Base-by-base conservation (phyloP, 2,329 filamentous ascomycete species). In the Penicillium sp. region DNA sequence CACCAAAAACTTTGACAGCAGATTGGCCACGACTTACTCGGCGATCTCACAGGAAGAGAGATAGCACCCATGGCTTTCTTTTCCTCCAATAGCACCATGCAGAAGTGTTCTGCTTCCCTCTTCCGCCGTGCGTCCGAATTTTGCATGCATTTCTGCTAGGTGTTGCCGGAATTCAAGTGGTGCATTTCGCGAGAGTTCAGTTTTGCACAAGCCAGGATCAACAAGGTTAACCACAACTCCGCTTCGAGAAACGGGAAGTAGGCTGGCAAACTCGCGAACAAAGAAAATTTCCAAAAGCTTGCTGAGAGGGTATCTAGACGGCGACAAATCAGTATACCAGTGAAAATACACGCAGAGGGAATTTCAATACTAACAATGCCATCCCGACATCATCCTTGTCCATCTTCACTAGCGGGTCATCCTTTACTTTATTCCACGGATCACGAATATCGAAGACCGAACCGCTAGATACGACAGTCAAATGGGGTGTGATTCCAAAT, bases 241-340 rank as follows among this genome's bases (percentile, higher is more conserved):
- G 48, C 60, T 47, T 61, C 65, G 26, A 60, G 62, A 38, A 57
- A 67, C 63, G 4, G 64, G 61, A 11, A 62, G 12, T 14, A 53
- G 16, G 14, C 49, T 59, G 3, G 65, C 70, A 3, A 73, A 63
- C 47, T 67, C 62, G 18, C 68, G 68, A 28, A 71, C 55, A 7
- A 62, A 53, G 28, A 70, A 60, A 18, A 70, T 63, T 48, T 70
- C 68, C 52, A 74, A 60, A 18, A 74, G 62, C 61, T 73, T 74
- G 21, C 69, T 70, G 24, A 71, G 60, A 26, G 67, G 66, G 51
- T 74, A 74, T 47, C 65, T 63, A 33, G 3, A 33, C 11, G 16
- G 23, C 3, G 3, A n/a, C 30, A 2, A 23, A 56, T 48, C 20
- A 45, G 38, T 28, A 20, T 26, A 38, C 50, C 40, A 6, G 18